phyloP scores from a whole-genome alignment of 2,329 filamentous ascomycete genomes.

The Blumeria hordei region DNA sequence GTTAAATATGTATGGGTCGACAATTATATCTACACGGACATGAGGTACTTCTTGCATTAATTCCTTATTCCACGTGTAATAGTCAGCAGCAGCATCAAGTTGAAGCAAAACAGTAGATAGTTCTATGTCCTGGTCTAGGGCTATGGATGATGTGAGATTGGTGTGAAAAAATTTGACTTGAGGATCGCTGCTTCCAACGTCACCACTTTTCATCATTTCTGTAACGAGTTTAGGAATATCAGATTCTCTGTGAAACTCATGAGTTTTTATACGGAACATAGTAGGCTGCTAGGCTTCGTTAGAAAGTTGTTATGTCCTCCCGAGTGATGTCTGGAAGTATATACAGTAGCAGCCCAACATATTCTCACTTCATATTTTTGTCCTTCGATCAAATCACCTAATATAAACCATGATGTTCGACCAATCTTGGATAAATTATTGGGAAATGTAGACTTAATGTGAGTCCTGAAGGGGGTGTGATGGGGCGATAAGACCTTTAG shows the following conservation, averaged over 20 bases:
- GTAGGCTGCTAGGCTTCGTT: conserved; percentile 51
- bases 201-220: neutral
- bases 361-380: conserved; percentile 76
- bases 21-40: conserved; percentile 56
- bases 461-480: conserved; percentile 30
- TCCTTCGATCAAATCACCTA: conserved; percentile 42
- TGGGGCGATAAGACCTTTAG: conserved; percentile 39
- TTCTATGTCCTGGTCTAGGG: conserved; percentile 1
- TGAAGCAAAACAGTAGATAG: conserved; percentile 25
- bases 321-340: conserved; percentile 15
- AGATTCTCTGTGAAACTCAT: conserved; percentile 35
- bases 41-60: conserved; percentile 55
- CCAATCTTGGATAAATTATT: conserved; percentile 27
- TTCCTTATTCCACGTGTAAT: conserved; percentile 47
- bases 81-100: conserved; percentile 57
- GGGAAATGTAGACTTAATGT: conserved; percentile 45
- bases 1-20: conserved; percentile 69
- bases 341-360: conserved; percentile 81
- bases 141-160: conserved; percentile 1
- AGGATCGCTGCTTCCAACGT: neutral
- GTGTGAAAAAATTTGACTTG: neutral
- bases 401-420: conserved; percentile 50
- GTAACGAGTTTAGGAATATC: conserved; percentile 35
- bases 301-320: conserved; percentile 1
- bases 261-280: conserved; percentile 43